Conservation (phyloP, 768 basidiomycete species). For the Termitomyces sp. region DNA sequence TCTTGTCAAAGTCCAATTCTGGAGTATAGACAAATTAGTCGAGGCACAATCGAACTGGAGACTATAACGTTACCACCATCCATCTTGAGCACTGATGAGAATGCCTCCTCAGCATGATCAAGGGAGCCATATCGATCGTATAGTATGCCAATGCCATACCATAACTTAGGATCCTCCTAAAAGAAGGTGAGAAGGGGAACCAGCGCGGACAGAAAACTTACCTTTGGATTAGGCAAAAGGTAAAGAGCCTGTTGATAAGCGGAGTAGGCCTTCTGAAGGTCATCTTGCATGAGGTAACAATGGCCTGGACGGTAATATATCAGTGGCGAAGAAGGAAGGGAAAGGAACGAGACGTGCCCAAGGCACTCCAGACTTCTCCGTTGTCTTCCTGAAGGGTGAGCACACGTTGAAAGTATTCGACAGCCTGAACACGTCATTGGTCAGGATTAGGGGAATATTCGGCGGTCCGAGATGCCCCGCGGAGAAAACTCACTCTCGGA, state of each 20-base stretch:
- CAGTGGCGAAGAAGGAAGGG: slow-evolving; percentile 13
- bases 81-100: slow-evolving; percentile 93
- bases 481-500: slow-evolving; percentile 67
- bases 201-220: slow-evolving; percentile 24
- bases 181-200: slow-evolving; percentile 8
- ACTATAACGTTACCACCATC: slow-evolving; percentile 74
- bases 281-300: slow-evolving; percentile 99
- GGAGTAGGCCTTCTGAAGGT: slow-evolving; percentile 96
- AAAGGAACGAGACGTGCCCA: slow-evolving; percentile 49
- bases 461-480: slow-evolving; percentile 29
- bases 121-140: slow-evolving; percentile 98
- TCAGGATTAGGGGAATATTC: slow-evolving; percentile 21
- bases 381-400: slow-evolving; percentile 90
- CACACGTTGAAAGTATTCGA: slow-evolving; percentile 95
- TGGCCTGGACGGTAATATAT: slow-evolving; percentile 54
- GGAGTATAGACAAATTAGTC: slow-evolving; percentile 18
- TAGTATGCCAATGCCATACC: slow-evolving; percentile 99
- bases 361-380: slow-evolving; percentile 97
- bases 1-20: slow-evolving; percentile 91
- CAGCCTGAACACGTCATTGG: slow-evolving; percentile 62
- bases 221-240: slow-evolving; percentile 92
- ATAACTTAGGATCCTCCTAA: slow-evolving; percentile 93
- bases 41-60: background rate
- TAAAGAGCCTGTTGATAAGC: slow-evolving; percentile 99
- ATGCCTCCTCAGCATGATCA: slow-evolving; percentile 99